Evolutionary conservation across 331 rosid genomes (phyloP).

Genomic region (Dryas integrifolia): DNA sequence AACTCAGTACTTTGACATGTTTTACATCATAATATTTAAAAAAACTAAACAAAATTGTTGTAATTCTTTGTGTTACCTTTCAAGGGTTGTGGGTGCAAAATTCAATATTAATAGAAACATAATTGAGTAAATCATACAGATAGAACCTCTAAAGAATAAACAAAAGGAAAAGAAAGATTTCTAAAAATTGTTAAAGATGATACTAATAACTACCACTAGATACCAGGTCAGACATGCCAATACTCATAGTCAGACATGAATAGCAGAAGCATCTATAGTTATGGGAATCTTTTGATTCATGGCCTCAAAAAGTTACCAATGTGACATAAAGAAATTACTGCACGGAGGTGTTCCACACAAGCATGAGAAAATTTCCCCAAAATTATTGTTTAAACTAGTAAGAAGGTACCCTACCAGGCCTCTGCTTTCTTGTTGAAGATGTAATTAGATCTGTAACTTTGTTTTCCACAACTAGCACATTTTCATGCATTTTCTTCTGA

Average conservation of each 20-base stretch:
- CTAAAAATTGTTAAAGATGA: background rate
- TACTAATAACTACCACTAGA: background rate
- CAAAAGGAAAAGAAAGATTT: background rate
- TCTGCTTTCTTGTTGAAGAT: slow-evolving; percentile 77
- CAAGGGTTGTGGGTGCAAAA: background rate
- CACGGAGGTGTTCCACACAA: background rate
- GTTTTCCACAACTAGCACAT: slow-evolving; percentile 52
- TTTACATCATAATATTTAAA: background rate
- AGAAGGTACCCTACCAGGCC: slow-evolving; percentile 46
- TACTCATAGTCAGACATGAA: background rate
- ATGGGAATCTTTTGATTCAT: background rate
- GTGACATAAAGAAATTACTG: background rate
- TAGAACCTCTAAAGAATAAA: background rate
- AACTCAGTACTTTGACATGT: slow-evolving; percentile 17
- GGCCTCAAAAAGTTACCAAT: background rate
- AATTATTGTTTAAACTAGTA: background rate
- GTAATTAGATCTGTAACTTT: slow-evolving; percentile 69
- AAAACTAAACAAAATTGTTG: background rate
- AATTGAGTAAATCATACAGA: background rate
- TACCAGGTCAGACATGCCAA: no score
- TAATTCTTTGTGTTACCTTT: background rate
- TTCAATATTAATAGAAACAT: background rate
- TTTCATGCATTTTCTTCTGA: slow-evolving; percentile 63
- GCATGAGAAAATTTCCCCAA: background rate
- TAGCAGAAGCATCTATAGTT: background rate